A percentile compares a stretch with the other conserved stretches of the same genome.
phyloP scores from a whole-genome alignment of 192 early-diverging fungal genomes.

The Lobosporangium transversale region DNA sequence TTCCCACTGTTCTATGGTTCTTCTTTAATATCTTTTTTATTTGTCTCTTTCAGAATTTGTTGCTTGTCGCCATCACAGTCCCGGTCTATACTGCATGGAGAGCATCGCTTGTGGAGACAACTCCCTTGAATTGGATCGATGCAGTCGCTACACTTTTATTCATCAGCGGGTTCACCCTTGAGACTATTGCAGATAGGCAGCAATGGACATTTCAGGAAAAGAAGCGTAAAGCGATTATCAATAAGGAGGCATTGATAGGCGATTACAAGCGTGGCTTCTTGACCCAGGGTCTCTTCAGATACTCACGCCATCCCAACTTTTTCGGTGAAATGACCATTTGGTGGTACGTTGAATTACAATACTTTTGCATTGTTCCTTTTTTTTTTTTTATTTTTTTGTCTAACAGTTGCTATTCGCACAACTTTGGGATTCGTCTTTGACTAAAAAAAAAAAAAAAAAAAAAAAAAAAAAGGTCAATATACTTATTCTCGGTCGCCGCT shows the following conservation, averaged over 20 bases:
- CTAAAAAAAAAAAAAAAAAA: no score
- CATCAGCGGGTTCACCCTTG: slow-evolving; percentile 60
- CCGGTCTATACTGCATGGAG: slow-evolving; percentile 61
- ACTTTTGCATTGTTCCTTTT: slow-evolving; percentile 35
- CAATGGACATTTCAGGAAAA: slow-evolving; percentile 79
- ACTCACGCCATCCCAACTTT: slow-evolving; percentile 87
- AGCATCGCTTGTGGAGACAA: not conserved
- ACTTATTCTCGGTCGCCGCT: slow-evolving; percentile 67
- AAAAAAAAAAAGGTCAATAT: slow-evolving; percentile 63
- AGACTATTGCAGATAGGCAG: slow-evolving; percentile 84
- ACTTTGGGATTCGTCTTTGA: no score
- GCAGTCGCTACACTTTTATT: slow-evolving; percentile 53
- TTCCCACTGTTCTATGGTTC: slow-evolving; percentile 23
- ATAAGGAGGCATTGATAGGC: slow-evolving; percentile 37
- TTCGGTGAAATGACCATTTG: slow-evolving; percentile 81
- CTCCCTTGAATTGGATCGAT: slow-evolving; percentile 59
- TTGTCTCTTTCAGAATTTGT: slow-evolving; percentile 72
- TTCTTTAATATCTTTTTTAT: slow-evolving; percentile 82
- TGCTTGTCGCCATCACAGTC: slow-evolving; percentile 68
- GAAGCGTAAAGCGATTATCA: slow-evolving; percentile 55
- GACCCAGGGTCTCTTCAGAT: slow-evolving; percentile 76
- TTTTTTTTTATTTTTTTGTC: slow-evolving; percentile 1
- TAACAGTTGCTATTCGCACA: no score
- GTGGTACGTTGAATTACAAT: slow-evolving; percentile 44
- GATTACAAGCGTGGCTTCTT: slow-evolving; percentile 75